These are phyloP conservation scores for Phenoliferia sp. DNA, from an alignment of 1,284 basidiomycete species.

Conservation along the genomic window DNA sequence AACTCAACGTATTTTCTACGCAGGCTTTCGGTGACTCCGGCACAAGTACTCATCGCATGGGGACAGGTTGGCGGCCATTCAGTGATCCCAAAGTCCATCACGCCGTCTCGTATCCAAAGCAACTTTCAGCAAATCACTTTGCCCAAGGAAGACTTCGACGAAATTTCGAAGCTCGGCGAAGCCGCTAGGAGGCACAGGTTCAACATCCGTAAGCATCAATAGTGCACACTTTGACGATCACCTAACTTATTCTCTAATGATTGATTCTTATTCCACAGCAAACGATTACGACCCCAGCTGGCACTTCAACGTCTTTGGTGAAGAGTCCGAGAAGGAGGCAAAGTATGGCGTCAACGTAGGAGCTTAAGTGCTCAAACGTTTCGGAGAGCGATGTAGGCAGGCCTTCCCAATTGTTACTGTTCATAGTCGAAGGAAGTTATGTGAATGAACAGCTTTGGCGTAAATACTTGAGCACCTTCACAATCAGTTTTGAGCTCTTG, in stretches of 20 bases:
- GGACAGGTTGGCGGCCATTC: constrained; percentile 41
- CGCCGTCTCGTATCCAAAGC: constrained; percentile 39
- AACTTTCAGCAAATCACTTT: constrained; percentile 43
- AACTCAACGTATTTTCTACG: constrained; percentile 4
- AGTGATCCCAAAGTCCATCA: constrained; percentile 46
- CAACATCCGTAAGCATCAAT: constrained; percentile 37
- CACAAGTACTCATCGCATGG: constrained; percentile 45
- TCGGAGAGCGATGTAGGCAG: too few species aligned
- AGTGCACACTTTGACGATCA: neutral
- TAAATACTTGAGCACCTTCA: too few species aligned
- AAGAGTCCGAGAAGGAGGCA: constrained; percentile 56
- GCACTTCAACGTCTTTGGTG: constrained; percentile 65
- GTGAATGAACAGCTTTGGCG: too few species aligned
- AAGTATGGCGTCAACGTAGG: constrained; percentile 41
- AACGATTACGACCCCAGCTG: constrained; percentile 57
- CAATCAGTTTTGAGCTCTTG: too few species aligned
- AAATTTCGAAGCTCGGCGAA: constrained; percentile 37
- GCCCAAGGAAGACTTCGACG: constrained; percentile 38
- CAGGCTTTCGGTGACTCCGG: constrained; percentile 36
- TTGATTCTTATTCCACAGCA: constrained; percentile 35
- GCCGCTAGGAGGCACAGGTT: constrained; percentile 35
- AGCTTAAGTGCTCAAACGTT: too few species aligned
- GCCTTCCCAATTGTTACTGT: too few species aligned
- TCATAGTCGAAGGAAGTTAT: too few species aligned
- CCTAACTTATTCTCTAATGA: constrained; percentile 8